Evolutionary conservation across 2,329 filamentous ascomycete genomes (phyloP), one percentile per base, ranked within the genome.

Genomic region (Zymoseptoria crescenta): DNA sequence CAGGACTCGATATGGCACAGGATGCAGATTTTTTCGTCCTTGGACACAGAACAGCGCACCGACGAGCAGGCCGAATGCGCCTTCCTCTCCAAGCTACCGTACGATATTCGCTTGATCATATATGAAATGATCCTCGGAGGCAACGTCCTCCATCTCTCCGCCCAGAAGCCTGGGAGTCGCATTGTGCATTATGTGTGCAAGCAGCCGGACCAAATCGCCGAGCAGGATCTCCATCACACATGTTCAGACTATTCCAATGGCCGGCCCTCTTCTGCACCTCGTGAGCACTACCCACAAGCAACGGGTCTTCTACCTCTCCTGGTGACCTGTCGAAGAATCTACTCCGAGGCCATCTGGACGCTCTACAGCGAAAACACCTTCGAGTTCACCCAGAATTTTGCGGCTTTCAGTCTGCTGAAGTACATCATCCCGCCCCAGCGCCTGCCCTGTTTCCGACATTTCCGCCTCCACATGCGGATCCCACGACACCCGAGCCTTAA

Each of bases 301-400:
- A 67, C 63, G 5, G 66, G 67, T 2, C 58, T 72, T 4, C 59
- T 72, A 4, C 67, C 69, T 9, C 61, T 70, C 4, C 63, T 71
- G 8, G 61, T 68, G 28, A 69, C 68, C 10, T 72, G 70, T 57
- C 69, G 70, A 13, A 63, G 59, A 21, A 59, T 70, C 41, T 72
- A 72, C 59, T 69, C 69, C 3, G 70, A 72, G 57, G 63, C 65
- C 3, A 67, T 71, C 29, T 48, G 62, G 13, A 67, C 61, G 10
- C 60, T 72, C n/a, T 72, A 72, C 64, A 67, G 59, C 52, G 62
- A 63, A 56, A 71, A 71, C 62, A 66, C 64, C 4, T 72, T 72
- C 61, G 67, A 71, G 41, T 71, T 71, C 63, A 69, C 67, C 3
- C 67, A 70, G 51, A 70, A 69, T 54, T 67, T 67, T 27, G 68